These are phyloP conservation scores for Sphaceloma murrayae DNA, from an alignment of 2,329 filamentous ascomycete genomes.

Conservation along the genomic window DNA sequence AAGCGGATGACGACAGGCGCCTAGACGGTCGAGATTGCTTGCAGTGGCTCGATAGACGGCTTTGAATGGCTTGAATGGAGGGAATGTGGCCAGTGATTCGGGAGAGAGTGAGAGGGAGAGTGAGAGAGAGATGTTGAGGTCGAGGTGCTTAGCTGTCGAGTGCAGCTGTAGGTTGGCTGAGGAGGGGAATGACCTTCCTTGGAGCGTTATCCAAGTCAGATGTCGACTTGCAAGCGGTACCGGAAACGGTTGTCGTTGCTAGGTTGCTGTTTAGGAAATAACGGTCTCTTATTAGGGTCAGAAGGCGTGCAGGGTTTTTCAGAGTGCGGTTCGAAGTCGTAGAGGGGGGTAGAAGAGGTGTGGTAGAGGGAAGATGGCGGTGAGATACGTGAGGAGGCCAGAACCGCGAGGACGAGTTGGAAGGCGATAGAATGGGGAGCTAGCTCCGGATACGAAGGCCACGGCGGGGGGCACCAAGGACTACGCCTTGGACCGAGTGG, in stretches of 20 bases:
- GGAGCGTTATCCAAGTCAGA: not conserved
- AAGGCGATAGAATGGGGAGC: too few species aligned
- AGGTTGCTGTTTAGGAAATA: constrained; percentile 2
- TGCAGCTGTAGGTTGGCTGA: too few species aligned
- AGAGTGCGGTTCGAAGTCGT: too few species aligned
- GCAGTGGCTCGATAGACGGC: constrained; percentile 3
- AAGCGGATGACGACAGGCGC: constrained; percentile 3
- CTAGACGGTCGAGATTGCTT: not conserved
- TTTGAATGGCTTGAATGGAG: not conserved
- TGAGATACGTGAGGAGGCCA: not conserved
- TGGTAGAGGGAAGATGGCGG: not conserved
- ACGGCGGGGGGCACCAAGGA: too few species aligned
- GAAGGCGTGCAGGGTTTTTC: constrained; percentile 1
- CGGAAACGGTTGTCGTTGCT: constrained; percentile 3
- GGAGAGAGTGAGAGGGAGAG: not conserved
- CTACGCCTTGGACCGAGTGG: too few species aligned
- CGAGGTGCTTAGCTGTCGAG: constrained; percentile 5
- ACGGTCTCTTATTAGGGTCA: constrained; percentile 11
- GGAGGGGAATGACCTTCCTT: constrained; percentile 9
- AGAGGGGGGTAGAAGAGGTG: too few species aligned
- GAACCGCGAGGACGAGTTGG: not conserved
- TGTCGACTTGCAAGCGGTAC: not conserved
- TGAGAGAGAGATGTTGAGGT: too few species aligned
- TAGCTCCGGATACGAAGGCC: too few species aligned
- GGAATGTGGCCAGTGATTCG: not conserved